Evolutionary conservation across 2,329 filamentous ascomycete genomes (phyloP).

Genomic region (Aspergillus aculeatus): DNA sequence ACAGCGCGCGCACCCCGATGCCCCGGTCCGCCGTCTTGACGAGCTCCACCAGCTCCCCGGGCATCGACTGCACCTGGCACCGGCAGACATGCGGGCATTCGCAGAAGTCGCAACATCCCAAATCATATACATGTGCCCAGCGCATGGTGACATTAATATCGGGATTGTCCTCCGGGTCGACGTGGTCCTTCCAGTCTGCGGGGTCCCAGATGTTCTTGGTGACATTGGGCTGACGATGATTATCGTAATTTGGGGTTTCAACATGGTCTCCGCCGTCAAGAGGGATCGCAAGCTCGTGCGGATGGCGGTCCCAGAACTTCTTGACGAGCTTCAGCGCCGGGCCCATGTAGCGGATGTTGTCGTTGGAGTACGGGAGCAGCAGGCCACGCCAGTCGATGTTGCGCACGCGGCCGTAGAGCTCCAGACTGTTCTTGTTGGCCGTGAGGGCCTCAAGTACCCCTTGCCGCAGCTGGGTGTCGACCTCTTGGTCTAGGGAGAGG

Average conservation of each 20-base stretch:
- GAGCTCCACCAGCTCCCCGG: slow-evolving; percentile 35
- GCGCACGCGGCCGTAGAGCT: slow-evolving; percentile 25
- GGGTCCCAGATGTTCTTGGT: slow-evolving; percentile 13
- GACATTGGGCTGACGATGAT: slow-evolving; percentile 17
- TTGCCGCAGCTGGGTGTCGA: slow-evolving; percentile 13
- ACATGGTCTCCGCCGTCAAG: background rate
- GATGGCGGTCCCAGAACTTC: slow-evolving; percentile 13
- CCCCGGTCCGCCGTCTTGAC: slow-evolving; percentile 26
- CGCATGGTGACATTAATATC: slow-evolving; percentile 17
- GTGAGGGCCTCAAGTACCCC: slow-evolving; percentile 17
- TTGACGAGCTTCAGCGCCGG: background rate
- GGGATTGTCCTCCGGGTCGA: background rate
- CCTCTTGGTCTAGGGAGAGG: background rate
- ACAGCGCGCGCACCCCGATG: slow-evolving; percentile 32
- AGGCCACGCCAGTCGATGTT: slow-evolving; percentile 26
- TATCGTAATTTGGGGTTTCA: slow-evolving; percentile 9
- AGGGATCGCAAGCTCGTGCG: slow-evolving; percentile 15
- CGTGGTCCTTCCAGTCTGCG: background rate
- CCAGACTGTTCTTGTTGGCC: slow-evolving; percentile 23
- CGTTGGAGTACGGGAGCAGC: slow-evolving; percentile 13
- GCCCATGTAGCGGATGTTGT: slow-evolving; percentile 5
- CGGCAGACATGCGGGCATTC: slow-evolving; percentile 15
- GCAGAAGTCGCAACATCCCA: slow-evolving; percentile 22
- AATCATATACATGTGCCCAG: slow-evolving; percentile 1
- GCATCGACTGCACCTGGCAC: slow-evolving; percentile 19